A percentile compares a stretch with the other conserved stretches of the same genome.
phyloP scores from a whole-genome alignment of 2,329 filamentous ascomycete genomes.

The Penicillium brevicompactum region DNA sequence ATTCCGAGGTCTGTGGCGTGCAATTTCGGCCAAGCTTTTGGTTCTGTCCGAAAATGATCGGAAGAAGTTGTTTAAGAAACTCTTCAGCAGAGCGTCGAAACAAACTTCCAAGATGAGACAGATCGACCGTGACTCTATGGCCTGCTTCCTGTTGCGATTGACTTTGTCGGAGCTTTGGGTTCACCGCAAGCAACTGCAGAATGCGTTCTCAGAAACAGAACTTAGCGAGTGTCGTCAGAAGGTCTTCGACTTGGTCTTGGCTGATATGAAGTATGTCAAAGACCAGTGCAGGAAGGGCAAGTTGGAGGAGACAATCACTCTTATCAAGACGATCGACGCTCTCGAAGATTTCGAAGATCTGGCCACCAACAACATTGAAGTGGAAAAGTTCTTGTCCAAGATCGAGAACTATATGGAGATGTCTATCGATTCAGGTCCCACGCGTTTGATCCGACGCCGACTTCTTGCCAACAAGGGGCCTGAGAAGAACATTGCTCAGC shows the following conservation, averaged over 20 bases:
- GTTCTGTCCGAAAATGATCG: slow-evolving; percentile 37
- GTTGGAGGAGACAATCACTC: slow-evolving; percentile 34
- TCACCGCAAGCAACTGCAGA: slow-evolving; percentile 33
- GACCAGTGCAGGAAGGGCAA: slow-evolving; percentile 38
- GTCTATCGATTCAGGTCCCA: slow-evolving; percentile 33
- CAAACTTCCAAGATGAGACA: slow-evolving; percentile 34
- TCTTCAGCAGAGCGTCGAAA: slow-evolving; percentile 34
- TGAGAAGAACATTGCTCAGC: slow-evolving; percentile 29
- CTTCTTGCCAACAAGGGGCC: slow-evolving; percentile 34
- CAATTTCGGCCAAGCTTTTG: slow-evolving; percentile 38
- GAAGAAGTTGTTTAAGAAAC: slow-evolving; percentile 37
- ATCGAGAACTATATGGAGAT: slow-evolving; percentile 39
- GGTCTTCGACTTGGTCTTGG: slow-evolving; percentile 36
- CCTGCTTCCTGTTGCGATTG: slow-evolving; percentile 38
- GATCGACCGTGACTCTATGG: slow-evolving; percentile 37
- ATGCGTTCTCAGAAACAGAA: slow-evolving; percentile 31
- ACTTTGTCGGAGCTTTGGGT: slow-evolving; percentile 38
- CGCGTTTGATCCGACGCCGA: slow-evolving; percentile 35
- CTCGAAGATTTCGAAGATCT: slow-evolving; percentile 45
- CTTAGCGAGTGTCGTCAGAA: slow-evolving; percentile 35
- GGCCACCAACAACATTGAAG: slow-evolving; percentile 34
- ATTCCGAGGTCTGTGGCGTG: slow-evolving; percentile 39
- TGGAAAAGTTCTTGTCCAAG: slow-evolving; percentile 38
- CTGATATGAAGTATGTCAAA: slow-evolving; percentile 39
- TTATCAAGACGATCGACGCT: slow-evolving; percentile 41